Conservation (phyloP, 2,329 filamentous ascomycete species). For the Cytospora chrysosperma region DNA sequence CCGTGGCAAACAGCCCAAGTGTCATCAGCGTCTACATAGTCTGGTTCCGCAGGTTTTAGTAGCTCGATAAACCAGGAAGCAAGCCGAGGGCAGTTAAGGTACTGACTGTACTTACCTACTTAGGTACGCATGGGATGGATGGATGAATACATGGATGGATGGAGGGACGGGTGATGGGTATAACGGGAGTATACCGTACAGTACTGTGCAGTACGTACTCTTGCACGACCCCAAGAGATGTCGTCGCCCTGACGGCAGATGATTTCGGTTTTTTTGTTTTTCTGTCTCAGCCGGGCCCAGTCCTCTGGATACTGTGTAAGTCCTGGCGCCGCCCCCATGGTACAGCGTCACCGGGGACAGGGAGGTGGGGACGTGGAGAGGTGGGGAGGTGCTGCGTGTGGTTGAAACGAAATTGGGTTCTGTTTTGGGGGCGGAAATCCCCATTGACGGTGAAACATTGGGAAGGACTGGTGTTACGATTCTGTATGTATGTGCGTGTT, state of each 20-base stretch:
- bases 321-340: slow-evolving; percentile 18
- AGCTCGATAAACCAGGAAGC: neutral
- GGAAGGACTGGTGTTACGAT: neutral
- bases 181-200: neutral
- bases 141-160: neutral
- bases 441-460: neutral
- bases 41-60: neutral
- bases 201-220: neutral
- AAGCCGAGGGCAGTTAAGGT: neutral
- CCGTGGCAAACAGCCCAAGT: neutral
- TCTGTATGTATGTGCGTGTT: neutral
- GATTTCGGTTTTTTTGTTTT: slow-evolving; percentile 6
- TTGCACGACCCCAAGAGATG: neutral
- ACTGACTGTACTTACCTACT: too few species aligned
- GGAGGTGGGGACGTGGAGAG: neutral
- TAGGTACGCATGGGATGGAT: neutral
- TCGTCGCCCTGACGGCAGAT: neutral
- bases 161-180: neutral
- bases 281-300: slow-evolving; percentile 24
- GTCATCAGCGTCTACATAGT: neutral
- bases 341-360: slow-evolving; percentile 16
- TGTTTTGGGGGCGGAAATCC: neutral
- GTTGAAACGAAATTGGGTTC: neutral
- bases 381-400: neutral
- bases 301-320: slow-evolving; percentile 19